These are phyloP conservation scores for Naganishia sp. DNA, from an alignment of 1,284 basidiomycete species.

Conservation along the genomic window DNA sequence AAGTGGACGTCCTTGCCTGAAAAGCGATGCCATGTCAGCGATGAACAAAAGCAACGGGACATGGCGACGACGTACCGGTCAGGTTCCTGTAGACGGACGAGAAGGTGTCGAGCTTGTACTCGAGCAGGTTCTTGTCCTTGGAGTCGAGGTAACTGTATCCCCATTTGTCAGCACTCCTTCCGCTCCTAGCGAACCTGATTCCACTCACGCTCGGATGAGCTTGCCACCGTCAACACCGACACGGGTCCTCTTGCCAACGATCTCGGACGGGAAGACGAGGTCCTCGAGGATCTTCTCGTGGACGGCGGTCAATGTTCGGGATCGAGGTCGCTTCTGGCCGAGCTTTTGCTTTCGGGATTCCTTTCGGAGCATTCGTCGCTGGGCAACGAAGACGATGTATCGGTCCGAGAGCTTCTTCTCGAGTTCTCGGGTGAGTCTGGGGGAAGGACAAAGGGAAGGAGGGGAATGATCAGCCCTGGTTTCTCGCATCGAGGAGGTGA, in stretches of 20 bases:
- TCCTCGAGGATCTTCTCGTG: constrained; percentile 99
- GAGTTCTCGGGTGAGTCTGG: constrained; percentile 93
- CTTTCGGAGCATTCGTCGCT: constrained; percentile 98
- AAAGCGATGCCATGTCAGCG: neutral
- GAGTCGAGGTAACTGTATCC: constrained; percentile 84
- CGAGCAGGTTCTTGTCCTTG: constrained; percentile 96
- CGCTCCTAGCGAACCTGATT: neutral
- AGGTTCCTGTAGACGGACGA: constrained; percentile 54
- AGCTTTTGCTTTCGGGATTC: constrained; percentile 84
- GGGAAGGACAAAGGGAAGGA: constrained; percentile 6
- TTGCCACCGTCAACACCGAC: constrained; percentile 87
- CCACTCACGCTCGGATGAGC: constrained; percentile 87
- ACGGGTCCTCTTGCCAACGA: constrained; percentile 96
- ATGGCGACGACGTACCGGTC: constrained; percentile 35
- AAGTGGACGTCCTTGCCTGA: constrained; percentile 54
- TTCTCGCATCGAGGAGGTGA: constrained; percentile 35
- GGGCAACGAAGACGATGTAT: constrained; percentile 97
- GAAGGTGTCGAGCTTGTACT: constrained; percentile 80
- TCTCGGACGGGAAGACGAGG: constrained; percentile 98
- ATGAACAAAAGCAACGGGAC: neutral
- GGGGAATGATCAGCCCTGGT: constrained; percentile 35
- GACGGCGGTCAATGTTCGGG: constrained; percentile 93
- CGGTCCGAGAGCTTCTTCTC: constrained; percentile 99
- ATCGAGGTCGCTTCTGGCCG: constrained; percentile 89
- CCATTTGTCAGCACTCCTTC: constrained; percentile 1